Percentiles rank a stretch among this genome's conserved stretches.
phyloP scores from a whole-genome alignment of 257 asterid genomes.

The Gardenia jasminoides region DNA sequence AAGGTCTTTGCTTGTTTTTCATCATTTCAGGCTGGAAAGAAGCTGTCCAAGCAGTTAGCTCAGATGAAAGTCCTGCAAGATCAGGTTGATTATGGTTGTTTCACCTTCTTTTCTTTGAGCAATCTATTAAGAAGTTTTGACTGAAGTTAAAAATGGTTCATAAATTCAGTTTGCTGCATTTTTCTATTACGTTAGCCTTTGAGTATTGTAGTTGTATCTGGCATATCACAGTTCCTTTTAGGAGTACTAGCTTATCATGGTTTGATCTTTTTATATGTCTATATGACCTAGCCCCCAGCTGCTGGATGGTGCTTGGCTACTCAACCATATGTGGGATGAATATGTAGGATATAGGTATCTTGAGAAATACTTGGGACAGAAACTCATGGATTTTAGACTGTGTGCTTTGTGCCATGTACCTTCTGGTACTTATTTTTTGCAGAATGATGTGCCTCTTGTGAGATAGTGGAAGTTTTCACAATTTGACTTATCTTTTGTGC shows the following conservation, averaged over 20 bases:
- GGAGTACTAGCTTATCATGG: neutral
- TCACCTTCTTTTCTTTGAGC: conserved; percentile 12
- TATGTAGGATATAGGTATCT: neutral
- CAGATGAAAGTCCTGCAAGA: conserved; percentile 81
- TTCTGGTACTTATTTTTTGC: neutral
- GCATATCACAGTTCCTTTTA: neutral
- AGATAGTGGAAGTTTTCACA: conserved; percentile 13
- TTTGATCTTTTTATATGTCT: neutral
- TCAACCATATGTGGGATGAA: neutral
- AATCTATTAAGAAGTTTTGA: neutral
- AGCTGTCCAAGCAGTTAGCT: conserved; percentile 62
- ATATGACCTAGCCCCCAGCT: neutral
- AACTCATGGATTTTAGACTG: neutral
- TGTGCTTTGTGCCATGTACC: neutral
- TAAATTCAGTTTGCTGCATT: neutral
- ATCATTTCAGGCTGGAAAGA: conserved; percentile 67
- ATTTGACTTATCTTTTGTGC: neutral
- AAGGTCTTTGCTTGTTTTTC: conserved; percentile 12
- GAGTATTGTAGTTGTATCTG: neutral
- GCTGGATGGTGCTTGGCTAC: neutral
- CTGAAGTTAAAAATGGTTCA: neutral
- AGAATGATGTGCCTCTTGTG: neutral
- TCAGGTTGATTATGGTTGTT: conserved; percentile 50
- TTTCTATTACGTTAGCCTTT: neutral
- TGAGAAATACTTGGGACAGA: neutral